Evolutionary conservation across 1,139 yeast species (phyloP).

Genomic region (Taphrina confusa): DNA sequence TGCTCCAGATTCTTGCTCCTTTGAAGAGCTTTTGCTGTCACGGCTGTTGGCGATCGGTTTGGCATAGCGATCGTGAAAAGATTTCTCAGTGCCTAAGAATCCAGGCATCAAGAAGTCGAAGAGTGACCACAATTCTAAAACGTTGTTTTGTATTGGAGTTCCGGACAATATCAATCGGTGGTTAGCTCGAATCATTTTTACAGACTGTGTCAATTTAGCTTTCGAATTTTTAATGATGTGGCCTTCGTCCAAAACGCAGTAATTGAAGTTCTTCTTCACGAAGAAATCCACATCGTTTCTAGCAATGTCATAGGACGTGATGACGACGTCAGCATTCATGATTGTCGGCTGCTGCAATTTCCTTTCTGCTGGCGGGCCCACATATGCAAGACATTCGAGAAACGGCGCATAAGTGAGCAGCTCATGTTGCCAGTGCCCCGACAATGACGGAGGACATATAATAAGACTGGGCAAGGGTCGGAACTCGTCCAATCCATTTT

Average conservation of each 20-base stretch:
- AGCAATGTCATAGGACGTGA: constrained; percentile 94
- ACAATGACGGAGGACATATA: constrained; percentile 93
- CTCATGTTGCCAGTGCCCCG: constrained; percentile 99
- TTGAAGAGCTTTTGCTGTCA: constrained; percentile 84
- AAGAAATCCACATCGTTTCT: constrained; percentile 80
- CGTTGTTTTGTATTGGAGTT: constrained; percentile 97
- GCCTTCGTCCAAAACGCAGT: constrained; percentile 96
- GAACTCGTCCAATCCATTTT: constrained; percentile 64
- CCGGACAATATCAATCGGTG: constrained; percentile 91
- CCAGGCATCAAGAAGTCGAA: constrained; percentile 99
- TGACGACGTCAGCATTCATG: constrained; percentile 72
- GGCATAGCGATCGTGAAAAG: constrained; percentile 92
- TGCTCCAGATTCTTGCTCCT: constrained; percentile 96
- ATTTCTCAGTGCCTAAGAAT: constrained; percentile 90
- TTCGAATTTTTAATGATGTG: constrained; percentile 91
- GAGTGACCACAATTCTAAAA: constrained; percentile 92
- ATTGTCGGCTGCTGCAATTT: constrained; percentile 58
- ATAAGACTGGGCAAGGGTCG: constrained; percentile 80
- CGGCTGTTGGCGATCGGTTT: constrained; percentile 95
- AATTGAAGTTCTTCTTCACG: constrained; percentile 70
- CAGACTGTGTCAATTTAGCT: constrained; percentile 85
- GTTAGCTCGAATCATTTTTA: constrained; percentile 76
- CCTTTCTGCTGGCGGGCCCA: constrained; percentile 86
- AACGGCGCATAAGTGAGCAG: constrained; percentile 87
- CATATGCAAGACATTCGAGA: constrained; percentile 77